Base-by-base conservation (phyloP, 345 rosid genomes). In the Toxicodendron radicans region DNA sequence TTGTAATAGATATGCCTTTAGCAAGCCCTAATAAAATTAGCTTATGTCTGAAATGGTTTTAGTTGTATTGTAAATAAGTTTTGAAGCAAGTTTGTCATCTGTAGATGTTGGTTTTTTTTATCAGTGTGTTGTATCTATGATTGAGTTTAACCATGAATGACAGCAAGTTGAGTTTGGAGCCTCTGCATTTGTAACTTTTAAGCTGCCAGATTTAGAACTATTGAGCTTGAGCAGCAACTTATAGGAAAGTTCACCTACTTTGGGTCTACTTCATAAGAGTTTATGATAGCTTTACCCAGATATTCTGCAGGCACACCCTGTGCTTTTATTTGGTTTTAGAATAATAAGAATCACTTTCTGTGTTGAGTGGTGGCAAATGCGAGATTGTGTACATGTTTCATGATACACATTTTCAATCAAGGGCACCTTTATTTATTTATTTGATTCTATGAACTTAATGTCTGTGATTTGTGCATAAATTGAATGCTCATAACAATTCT, bases 251-350 rank as follows among this genome's bases (percentile, higher is more conserved):
- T 64, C 48, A 38, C 38, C 24, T 43, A 46, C 18, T 41, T 24
- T 66, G 56, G 21, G 4, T 10, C 16, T 45, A 23, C 21, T 46
- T 20, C 1, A 30, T 58, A 23, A 21, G 5, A 58, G 61, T 8
- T 49, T 66, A 17, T 67, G 10, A 30, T 16, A 5, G 13, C n/a
- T 51, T 30, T 8, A 1, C 1, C 24, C 32, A 33, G 30, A n/a
- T 69, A 58, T 7, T 35, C 51, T 35, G 51, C 35, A 46, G 6
- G n/a, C 30, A 38, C 45, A 30, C 8, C 43, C 33, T 48, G 35
- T 66, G 21, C 48, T 23, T 21, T 23, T 66, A 46, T 66, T 66
- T 46, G 54, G 56, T 48, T 66, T 66, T 48, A 24, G 21, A 27
- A 38, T 21, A 7, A 57, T 41, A 23, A 0, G 11, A 13, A 5